Evolutionary conservation across 1,284 basidiomycete species (phyloP), one percentile per base, ranked within the genome.

Genomic region (Marasmius tenuissimus): DNA sequence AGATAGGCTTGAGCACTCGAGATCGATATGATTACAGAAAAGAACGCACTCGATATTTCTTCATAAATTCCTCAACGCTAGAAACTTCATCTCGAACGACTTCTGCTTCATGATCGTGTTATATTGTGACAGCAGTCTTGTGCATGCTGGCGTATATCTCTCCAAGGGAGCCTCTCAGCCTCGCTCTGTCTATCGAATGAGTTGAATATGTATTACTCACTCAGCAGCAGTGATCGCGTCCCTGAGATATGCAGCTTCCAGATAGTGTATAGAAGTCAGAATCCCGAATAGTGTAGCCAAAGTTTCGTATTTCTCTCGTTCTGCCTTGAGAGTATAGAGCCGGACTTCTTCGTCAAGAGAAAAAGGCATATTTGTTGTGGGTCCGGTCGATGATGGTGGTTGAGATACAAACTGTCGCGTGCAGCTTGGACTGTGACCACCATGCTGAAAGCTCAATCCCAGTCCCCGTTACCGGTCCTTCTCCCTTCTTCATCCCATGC

Each of bases 81-180:
- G 87, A 91, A 20, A 97, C 91, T 39, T 92, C 91, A 62, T 94
- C 90, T 22, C 88, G 89, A 12, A 99, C 91, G 42, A 98, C 85
- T 96, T 98, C 67, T 96, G 81, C 76, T 96, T 98, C 68, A 96
- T 81, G 85, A 97, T 92, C 1, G 95, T 97, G 85, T 98, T 98
- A 81, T 96, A 98, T 76, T 98, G 96, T 14, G 93, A 94, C 9
- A 99, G 77, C 18, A 99, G 78, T 51, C 94, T 85, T 16, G 93
- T 94, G 73, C 97, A 99, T 65, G 95, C 95, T 61, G 95, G 96
- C 61, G 95, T 96, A 76, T 99, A 99, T 81, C 94, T 96, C 83
- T 83, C 84, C 68, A 73, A 66, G 67, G 52, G 58, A 47, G 60
- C 67, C 71, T 73, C 63, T 76, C 71, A 56, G 39, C 62, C 20